These are phyloP conservation scores for Pythium aristosporum DNA, from an alignment of 352 stramenopile species.

Conservation along the genomic window DNA sequence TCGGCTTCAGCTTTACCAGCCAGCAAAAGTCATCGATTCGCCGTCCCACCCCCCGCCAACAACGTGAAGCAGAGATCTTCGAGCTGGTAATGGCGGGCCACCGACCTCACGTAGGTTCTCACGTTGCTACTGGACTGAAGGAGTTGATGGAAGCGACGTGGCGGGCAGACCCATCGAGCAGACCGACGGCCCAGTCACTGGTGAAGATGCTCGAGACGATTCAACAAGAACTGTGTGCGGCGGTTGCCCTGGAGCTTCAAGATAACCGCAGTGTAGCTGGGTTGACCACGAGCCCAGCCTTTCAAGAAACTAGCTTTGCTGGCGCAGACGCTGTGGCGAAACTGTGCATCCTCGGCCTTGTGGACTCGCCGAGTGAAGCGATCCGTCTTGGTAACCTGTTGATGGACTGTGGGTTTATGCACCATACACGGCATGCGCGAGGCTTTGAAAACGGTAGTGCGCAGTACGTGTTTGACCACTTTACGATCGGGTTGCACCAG, in stretches of 20 bases:
- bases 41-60: too few species aligned
- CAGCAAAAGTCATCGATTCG: slow-evolving; percentile 24
- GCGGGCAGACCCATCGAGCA: slow-evolving; percentile 44
- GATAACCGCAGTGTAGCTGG: too few species aligned
- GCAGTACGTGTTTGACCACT: slow-evolving; percentile 32
- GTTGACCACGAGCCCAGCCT: too few species aligned
- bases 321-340: slow-evolving; percentile 21
- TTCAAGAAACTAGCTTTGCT: slow-evolving; percentile 17
- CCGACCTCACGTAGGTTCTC: slow-evolving; percentile 36
- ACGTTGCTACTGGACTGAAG: slow-evolving; percentile 40
- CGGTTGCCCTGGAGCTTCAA: slow-evolving; percentile 35
- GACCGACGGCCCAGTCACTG: slow-evolving; percentile 49
- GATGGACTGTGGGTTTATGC: slow-evolving; percentile 39
- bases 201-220: slow-evolving; percentile 49
- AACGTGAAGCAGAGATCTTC: slow-evolving; percentile 30
- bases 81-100: slow-evolving; percentile 38
- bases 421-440: slow-evolving; percentile 33
- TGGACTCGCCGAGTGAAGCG: slow-evolving; percentile 23
- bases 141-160: slow-evolving; percentile 58
- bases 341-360: slow-evolving; percentile 5
- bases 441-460: slow-evolving; percentile 21
- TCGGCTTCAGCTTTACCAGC: too few species aligned
- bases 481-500: too few species aligned
- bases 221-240: slow-evolving; percentile 57
- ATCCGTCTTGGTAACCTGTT: slow-evolving; percentile 39